Conservation (phyloP, 2,329 filamentous ascomycete species). For the Fusarium citri region DNA sequence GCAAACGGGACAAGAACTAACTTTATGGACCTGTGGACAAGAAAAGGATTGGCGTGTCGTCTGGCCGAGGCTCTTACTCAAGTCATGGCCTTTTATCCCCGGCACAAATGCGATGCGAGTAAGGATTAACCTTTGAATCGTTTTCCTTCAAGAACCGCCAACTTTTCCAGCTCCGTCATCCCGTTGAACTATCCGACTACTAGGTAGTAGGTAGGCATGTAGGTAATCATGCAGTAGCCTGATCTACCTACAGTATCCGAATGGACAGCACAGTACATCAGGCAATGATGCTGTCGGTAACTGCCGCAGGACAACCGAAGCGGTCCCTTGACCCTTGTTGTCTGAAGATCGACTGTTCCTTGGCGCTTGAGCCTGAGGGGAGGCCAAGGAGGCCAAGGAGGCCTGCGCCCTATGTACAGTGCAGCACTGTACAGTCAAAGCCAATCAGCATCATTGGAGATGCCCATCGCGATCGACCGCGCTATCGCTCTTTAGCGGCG, state of each 20-base stretch:
- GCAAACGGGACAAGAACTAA: not conserved
- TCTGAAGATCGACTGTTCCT: not conserved
- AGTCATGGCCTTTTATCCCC: not conserved
- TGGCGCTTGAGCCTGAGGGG: not conserved
- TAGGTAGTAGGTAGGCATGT: too few relatives aligned
- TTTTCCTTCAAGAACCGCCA: conserved; percentile 6
- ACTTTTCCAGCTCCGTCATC: conserved; percentile 8
- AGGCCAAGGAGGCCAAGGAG: not conserved
- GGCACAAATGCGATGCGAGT: not conserved
- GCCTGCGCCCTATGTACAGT: not conserved
- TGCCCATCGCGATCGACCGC: conserved; percentile 38
- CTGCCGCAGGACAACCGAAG: not conserved
- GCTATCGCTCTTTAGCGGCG: conserved; percentile 42
- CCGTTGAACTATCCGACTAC: not conserved
- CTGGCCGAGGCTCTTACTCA: not conserved
- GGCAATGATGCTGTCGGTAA: conserved; percentile 3
- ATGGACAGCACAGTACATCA: not conserved
- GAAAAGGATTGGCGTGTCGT: not conserved
- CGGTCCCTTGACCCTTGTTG: not conserved
- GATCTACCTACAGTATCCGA: not conserved
- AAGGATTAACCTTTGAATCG: conserved; percentile 10
- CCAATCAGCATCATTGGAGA: conserved; percentile 19
- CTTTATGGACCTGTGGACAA: not conserved
- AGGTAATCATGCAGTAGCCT: conserved; percentile 1
- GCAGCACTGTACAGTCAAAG: not conserved